Conservation (phyloP, 2,329 filamentous ascomycete species). For the Macrophomina pseudophaseolina region DNA sequence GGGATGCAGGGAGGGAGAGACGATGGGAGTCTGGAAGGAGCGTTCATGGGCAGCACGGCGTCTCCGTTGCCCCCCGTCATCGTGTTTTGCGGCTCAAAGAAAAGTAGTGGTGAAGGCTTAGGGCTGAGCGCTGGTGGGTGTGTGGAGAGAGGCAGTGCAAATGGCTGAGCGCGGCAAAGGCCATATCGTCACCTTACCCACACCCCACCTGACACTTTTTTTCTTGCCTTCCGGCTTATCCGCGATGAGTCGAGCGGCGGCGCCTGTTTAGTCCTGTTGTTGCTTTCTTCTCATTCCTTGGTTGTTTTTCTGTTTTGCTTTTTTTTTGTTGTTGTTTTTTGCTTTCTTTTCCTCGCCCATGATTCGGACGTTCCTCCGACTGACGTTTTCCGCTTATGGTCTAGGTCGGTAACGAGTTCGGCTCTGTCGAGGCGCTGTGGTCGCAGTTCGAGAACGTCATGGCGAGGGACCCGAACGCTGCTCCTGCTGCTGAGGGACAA, state of each 20-base stretch:
- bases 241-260: background rate
- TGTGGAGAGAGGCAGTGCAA: background rate
- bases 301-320: background rate
- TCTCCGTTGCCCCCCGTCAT: no score
- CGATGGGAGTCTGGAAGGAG: no score
- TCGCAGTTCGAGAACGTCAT: conserved; percentile 97
- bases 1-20: background rate
- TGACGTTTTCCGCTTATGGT: background rate
- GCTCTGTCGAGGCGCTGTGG: conserved; percentile 96
- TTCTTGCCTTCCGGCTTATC: background rate
- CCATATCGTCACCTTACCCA: background rate
- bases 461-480: conserved; percentile 57
- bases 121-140: background rate
- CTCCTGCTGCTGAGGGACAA: conserved; percentile 28
- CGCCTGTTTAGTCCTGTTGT: background rate
- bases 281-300: background rate
- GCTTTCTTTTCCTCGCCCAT: background rate
- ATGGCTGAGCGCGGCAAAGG: background rate
- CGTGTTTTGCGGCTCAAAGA: background rate
- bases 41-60: no score
- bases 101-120: conserved; percentile 6
- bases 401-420: conserved; percentile 92
- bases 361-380: background rate
- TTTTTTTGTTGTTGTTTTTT: background rate
- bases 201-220: background rate